These are phyloP conservation scores for Leishmania gerbilli DNA, from an alignment of 208 protist genomes.

Conservation along the genomic window DNA sequence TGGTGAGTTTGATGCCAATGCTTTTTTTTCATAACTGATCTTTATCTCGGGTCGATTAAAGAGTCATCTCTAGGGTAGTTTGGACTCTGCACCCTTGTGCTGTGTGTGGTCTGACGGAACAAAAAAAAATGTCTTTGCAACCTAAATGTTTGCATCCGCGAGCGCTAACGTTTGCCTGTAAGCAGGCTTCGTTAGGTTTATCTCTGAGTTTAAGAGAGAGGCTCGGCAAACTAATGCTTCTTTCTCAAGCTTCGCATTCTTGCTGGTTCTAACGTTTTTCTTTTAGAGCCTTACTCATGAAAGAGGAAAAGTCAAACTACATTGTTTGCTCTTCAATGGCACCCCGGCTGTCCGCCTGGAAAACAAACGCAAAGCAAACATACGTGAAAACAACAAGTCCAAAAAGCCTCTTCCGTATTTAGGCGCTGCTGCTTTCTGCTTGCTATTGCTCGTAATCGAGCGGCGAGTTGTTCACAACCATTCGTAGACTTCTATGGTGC, in stretches of 20 bases:
- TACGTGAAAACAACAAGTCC: not conserved
- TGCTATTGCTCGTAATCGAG: not conserved
- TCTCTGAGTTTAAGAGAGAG: not conserved
- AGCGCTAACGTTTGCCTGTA: not conserved
- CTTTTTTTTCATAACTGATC: conserved; percentile 16
- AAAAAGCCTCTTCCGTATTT: not conserved
- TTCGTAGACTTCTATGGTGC: not conserved
- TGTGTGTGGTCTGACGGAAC: not conserved
- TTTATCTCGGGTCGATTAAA: not conserved
- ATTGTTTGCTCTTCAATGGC: not conserved
- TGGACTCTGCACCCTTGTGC: not conserved
- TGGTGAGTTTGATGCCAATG: not conserved
- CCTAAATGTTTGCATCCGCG: too few relatives aligned
- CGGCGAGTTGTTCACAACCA: not conserved
- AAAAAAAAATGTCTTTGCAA: not conserved
- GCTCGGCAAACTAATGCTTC: not conserved
- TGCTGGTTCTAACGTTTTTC: conserved; percentile 2
- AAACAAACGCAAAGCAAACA: not conserved
- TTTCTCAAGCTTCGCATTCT: not conserved
- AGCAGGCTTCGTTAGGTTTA: not conserved
- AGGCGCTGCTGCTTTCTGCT: not conserved
- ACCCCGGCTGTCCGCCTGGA: too few relatives aligned
- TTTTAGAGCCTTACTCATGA: not conserved
- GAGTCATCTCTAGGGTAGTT: not conserved
- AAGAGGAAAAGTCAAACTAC: not conserved